These are phyloP conservation scores for Phialophora macrospora DNA, from an alignment of 2,329 filamentous ascomycete genomes.

Conservation along the genomic window DNA sequence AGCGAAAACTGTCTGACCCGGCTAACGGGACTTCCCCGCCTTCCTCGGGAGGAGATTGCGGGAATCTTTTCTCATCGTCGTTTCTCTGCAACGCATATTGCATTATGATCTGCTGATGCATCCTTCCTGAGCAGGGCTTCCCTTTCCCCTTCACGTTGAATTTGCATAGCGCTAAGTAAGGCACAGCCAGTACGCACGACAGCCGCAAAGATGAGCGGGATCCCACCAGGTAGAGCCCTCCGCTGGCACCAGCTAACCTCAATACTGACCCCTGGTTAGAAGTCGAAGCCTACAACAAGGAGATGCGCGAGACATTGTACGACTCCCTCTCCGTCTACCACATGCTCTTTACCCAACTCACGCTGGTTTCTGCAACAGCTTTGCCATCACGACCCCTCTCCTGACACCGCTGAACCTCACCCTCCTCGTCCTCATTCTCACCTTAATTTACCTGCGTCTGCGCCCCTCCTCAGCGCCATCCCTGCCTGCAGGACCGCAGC, in stretches of 20 bases:
- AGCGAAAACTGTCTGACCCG: not conserved
- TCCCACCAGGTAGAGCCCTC: conserved; percentile 10
- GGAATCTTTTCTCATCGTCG: not conserved
- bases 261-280: conserved; percentile 11
- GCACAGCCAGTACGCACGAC: not conserved
- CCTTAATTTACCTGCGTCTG: conserved; percentile 64
- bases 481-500: conserved; percentile 61
- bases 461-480: conserved; percentile 58
- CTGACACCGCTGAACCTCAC: conserved; percentile 58
- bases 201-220: conserved; percentile 14
- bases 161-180: not conserved
- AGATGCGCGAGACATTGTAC: conserved; percentile 29
- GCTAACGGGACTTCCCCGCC: conserved; percentile 3
- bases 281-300: conserved; percentile 24
- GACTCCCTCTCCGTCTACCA: not conserved
- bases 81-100: not conserved
- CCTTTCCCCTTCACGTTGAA: not conserved
- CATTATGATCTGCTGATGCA: not conserved
- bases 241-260: not conserved
- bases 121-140: not conserved
- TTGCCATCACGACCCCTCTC: conserved; percentile 29
- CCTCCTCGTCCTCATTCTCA: conserved; percentile 62
- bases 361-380: conserved; percentile 13
- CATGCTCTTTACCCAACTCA: not conserved
- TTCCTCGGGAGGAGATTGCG: not conserved